A percentile compares a stretch with the other conserved stretches of the same genome.
These are phyloP conservation scores for Claviceps purpurea DNA, from an alignment of 2,329 filamentous ascomycete genomes.

Conservation along the genomic window DNA sequence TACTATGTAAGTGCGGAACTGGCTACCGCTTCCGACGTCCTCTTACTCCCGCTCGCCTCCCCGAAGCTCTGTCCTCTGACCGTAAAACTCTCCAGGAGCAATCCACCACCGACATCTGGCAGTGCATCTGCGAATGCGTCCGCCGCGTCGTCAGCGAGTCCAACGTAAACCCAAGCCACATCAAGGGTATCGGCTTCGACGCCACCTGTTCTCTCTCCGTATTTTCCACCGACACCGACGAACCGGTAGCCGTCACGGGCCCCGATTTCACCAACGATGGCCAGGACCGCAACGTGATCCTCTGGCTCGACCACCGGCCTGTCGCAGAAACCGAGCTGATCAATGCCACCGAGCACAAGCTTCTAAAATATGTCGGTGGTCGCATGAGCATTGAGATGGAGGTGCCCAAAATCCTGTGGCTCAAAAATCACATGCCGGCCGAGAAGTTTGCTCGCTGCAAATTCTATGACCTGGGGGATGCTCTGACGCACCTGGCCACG, in stretches of 20 bases:
- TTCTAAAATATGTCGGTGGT: constrained; percentile 90
- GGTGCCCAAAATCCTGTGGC: constrained; percentile 94
- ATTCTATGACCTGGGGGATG: constrained; percentile 91
- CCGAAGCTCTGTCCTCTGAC: background rate
- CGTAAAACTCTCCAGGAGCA: constrained; percentile 50
- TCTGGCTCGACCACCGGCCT: constrained; percentile 94
- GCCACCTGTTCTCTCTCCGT: constrained; percentile 96
- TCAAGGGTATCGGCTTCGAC: constrained; percentile 92
- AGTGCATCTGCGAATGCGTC: constrained; percentile 81
- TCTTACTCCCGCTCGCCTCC: background rate
- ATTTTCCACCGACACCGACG: constrained; percentile 77
- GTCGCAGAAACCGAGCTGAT: constrained; percentile 85
- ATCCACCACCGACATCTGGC: constrained; percentile 96
- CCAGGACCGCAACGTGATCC: constrained; percentile 84
- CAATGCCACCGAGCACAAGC: constrained; percentile 82
- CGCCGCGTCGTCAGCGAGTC: constrained; percentile 71
- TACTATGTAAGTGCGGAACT: constrained; percentile 45
- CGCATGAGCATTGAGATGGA: constrained; percentile 99
- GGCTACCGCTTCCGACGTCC: background rate
- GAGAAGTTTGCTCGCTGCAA: constrained; percentile 87
- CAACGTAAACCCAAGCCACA: constrained; percentile 57
- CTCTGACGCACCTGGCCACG: constrained; percentile 85
- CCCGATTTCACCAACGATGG: constrained; percentile 64
- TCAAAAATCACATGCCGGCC: constrained; percentile 95
- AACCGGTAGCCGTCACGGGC: constrained; percentile 81